Conservation (phyloP, 208 protist species). For the Wallacemonas sp. region DNA sequence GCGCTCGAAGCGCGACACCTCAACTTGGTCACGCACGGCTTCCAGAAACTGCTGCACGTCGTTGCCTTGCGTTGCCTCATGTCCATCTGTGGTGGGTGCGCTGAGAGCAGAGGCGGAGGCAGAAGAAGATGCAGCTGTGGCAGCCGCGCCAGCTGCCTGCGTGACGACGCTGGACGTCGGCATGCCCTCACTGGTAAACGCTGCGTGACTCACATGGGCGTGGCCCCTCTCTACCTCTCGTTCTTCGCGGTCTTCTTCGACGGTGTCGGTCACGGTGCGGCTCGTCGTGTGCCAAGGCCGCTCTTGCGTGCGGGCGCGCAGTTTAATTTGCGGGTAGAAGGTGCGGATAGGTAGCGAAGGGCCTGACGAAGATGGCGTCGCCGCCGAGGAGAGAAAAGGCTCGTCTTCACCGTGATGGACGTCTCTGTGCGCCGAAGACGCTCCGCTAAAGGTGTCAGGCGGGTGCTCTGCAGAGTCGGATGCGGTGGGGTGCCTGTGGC, state of each 20-base stretch:
- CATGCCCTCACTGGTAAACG: background rate
- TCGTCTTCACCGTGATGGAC: too few relatives aligned
- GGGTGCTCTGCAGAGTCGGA: too few relatives aligned
- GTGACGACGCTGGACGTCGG: background rate
- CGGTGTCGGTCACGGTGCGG: constrained; percentile 18
- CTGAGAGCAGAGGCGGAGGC: background rate
- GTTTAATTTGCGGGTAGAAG: constrained; percentile 30
- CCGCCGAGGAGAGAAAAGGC: too few relatives aligned
- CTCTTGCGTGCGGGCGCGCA: constrained; percentile 42
- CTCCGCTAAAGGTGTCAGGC: too few relatives aligned
- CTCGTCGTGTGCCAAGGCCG: constrained; percentile 20
- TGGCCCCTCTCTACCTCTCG: background rate
- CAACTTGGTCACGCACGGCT: constrained; percentile 50
- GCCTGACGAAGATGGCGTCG: too few relatives aligned
- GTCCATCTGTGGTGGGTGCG: background rate
- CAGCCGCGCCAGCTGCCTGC: background rate
- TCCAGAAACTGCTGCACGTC: constrained; percentile 69
- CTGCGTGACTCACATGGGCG: too few relatives aligned
- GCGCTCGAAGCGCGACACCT: constrained; percentile 28
- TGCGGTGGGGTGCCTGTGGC: too few relatives aligned
- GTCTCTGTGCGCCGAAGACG: too few relatives aligned
- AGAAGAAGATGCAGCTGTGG: background rate
- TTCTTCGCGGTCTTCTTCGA: background rate
- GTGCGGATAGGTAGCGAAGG: constrained; percentile 13
- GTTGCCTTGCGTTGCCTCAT: constrained; percentile 19